Conservation (phyloP, 805 yeast genomes). For the Candida broadrunensis region DNA sequence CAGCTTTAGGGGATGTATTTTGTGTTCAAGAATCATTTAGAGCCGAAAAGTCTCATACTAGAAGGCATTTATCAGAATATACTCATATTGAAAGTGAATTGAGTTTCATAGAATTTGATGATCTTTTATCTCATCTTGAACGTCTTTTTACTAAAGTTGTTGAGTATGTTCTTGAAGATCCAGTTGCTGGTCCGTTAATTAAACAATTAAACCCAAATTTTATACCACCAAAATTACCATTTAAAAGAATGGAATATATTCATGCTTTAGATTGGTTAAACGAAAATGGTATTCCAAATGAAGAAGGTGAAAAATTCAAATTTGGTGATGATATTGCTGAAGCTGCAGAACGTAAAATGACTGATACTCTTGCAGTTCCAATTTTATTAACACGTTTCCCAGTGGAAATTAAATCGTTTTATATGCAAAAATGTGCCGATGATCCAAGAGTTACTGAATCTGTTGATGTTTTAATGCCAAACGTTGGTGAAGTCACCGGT, state of each 20-base stretch:
- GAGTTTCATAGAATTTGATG: slow-evolving; percentile 84
- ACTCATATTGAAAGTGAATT: slow-evolving; percentile 97
- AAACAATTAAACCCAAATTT: slow-evolving; percentile 92
- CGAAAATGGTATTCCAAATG: slow-evolving; percentile 92
- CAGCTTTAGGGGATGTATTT: slow-evolving; percentile 95
- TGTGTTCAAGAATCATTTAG: slow-evolving; percentile 98
- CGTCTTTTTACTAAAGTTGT: slow-evolving; percentile 65
- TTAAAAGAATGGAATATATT: slow-evolving; percentile 86
- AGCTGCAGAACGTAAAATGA: slow-evolving; percentile 99
- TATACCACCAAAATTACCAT: slow-evolving; percentile 78
- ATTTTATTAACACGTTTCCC: slow-evolving; percentile 94
- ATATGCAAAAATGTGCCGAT: slow-evolving; percentile 90
- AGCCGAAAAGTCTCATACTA: slow-evolving; percentile 97
- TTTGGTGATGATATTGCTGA: slow-evolving; percentile 99
- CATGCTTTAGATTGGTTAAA: slow-evolving; percentile 95
- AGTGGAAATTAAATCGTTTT: slow-evolving; percentile 93
- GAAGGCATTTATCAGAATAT: slow-evolving; percentile 96
- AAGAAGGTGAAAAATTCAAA: slow-evolving; percentile 87
- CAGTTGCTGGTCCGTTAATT: slow-evolving; percentile 86
- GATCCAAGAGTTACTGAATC: slow-evolving; percentile 96
- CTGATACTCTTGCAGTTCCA: slow-evolving; percentile 90
- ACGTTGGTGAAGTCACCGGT: slow-evolving; percentile 98
- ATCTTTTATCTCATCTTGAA: slow-evolving; percentile 82
- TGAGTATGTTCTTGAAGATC: slow-evolving; percentile 79
- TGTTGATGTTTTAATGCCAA: slow-evolving; percentile 98